Evolutionary conservation across 306 rosid genomes (phyloP).

Genomic region (Benincasa hispida): DNA sequence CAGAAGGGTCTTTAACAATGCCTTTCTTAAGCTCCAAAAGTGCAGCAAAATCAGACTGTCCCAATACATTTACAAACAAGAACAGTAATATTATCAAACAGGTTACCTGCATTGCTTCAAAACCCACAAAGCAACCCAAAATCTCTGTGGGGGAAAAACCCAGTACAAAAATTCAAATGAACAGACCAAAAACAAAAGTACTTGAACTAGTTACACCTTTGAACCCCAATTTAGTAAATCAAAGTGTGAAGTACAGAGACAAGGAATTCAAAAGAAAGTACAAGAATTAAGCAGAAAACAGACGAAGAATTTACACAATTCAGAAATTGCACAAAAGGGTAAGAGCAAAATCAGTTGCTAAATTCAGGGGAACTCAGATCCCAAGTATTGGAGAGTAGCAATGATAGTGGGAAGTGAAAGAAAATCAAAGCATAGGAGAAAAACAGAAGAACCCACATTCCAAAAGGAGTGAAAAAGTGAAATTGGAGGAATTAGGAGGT

Average conservation of each 20-base stretch:
- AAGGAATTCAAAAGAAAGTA: background rate
- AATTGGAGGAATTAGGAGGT: background rate
- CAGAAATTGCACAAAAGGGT: background rate
- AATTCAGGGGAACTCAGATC: background rate
- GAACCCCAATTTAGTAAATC: background rate
- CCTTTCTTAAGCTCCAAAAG: constrained; percentile 55
- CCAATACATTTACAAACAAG: constrained; percentile 30
- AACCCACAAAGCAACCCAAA: constrained; percentile 21
- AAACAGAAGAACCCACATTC: background rate
- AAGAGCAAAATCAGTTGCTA: background rate
- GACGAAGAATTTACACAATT: background rate
- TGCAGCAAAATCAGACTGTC: constrained; percentile 49
- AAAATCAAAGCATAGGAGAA: background rate
- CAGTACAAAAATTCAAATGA: background rate
- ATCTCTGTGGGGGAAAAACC: background rate
- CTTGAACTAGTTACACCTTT: background rate
- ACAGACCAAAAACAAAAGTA: background rate
- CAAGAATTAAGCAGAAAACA: background rate
- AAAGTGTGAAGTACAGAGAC: background rate
- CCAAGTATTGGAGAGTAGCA: background rate
- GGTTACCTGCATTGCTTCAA: constrained; percentile 53
- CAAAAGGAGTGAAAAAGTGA: background rate
- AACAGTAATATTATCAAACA: constrained; percentile 32
- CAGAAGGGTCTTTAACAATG: constrained; percentile 43
- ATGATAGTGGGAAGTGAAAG: background rate